Conservation (phyloP, 768 basidiomycete genomes). For the Multifurca ochricompacta region DNA sequence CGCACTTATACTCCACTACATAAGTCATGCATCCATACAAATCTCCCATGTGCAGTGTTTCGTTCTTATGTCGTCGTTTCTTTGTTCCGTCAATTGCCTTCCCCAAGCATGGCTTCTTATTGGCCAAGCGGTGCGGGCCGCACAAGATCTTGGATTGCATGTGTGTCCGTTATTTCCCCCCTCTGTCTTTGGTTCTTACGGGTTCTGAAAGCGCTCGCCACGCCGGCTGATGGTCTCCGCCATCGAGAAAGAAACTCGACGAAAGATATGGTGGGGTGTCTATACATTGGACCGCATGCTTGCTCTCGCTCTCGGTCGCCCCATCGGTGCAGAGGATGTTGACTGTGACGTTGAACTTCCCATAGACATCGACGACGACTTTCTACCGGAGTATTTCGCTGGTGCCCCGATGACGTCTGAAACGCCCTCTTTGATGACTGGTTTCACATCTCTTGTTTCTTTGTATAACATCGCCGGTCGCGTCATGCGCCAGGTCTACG, state of each 20-base stretch:
- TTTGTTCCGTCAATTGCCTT: conserved; percentile 88
- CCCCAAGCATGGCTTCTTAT: conserved; percentile 92
- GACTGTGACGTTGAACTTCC: conserved; percentile 90
- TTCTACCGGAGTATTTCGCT: conserved; percentile 61
- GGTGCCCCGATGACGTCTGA: conserved; percentile 50
- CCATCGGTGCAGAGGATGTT: conserved; percentile 79
- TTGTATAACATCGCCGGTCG: conserved; percentile 82
- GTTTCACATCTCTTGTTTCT: conserved; percentile 64
- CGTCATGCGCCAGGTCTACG: conserved; percentile 77
- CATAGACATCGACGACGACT: conserved; percentile 74
- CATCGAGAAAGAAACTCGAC: conserved; percentile 81
- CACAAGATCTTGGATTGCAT: conserved; percentile 88
- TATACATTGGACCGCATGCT: conserved; percentile 90
- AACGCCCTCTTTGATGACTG: conserved; percentile 69
- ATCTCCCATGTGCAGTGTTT: conserved; percentile 86
- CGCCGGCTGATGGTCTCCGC: conserved; percentile 59
- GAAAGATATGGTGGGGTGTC: conserved; percentile 93
- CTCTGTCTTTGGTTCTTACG: conserved; percentile 19
- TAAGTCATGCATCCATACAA: conserved; percentile 81
- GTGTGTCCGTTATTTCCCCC: conserved; percentile 39
- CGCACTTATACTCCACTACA: conserved; percentile 85
- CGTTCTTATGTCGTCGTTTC: conserved; percentile 80
- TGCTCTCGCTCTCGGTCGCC: conserved; percentile 81
- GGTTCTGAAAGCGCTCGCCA: conserved; percentile 60
- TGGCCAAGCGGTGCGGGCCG: conserved; percentile 83